phyloP scores from a whole-genome alignment of 192 early-diverging fungal genomes.

The Endogone sp. region DNA sequence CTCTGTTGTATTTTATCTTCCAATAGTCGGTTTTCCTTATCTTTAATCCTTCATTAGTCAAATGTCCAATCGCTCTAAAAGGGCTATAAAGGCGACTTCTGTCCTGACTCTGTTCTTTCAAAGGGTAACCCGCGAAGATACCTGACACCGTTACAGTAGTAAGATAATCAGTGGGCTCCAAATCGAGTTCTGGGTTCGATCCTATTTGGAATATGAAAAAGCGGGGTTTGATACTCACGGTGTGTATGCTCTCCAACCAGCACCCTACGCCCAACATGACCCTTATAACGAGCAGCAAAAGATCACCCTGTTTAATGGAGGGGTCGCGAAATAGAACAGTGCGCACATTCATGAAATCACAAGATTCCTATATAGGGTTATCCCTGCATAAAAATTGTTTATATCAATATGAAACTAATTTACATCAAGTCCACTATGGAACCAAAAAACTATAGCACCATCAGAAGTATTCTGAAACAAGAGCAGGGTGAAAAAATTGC shows the following conservation, averaged over 20 bases:
- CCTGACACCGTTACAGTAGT: not conserved
- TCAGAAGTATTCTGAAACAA: not conserved
- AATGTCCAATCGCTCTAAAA: not conserved
- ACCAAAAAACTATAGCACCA: not conserved
- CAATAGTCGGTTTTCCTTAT: not conserved
- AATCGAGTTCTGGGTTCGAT: not conserved
- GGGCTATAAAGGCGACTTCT: not conserved
- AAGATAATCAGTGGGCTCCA: not conserved
- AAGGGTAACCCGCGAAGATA: not conserved
- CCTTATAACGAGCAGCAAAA: not conserved
- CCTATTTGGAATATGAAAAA: not conserved
- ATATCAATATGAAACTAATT: not conserved
- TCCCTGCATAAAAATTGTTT: not conserved
- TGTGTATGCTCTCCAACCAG: not conserved
- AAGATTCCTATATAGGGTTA: not conserved
- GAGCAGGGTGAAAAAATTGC: not conserved
- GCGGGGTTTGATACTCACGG: not conserved
- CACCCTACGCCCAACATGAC: not conserved
- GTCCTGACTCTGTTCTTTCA: not conserved
- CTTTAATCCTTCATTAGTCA: not conserved
- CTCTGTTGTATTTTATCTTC: not conserved
- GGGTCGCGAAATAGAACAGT: not conserved
- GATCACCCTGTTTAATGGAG: not conserved
- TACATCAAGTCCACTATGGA: not conserved
- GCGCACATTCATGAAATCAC: not conserved